Conservation (phyloP, 768 basidiomycete species). For the Lanmaoa rubissima region DNA sequence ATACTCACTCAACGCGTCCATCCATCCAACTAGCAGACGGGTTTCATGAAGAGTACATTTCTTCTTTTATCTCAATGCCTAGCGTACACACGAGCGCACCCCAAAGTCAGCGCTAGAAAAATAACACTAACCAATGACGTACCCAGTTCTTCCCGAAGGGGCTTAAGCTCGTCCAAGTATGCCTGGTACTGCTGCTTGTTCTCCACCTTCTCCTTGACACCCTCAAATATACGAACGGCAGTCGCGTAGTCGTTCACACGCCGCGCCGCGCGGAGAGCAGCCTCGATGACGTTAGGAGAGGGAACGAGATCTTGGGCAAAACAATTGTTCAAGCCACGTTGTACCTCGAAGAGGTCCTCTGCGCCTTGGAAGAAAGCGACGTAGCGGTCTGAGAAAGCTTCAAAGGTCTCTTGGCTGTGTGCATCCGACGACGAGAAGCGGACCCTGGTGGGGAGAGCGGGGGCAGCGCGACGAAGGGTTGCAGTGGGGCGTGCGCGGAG, state of each 20-base stretch:
- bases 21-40: conserved; percentile 6
- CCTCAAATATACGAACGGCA: conserved; percentile 94
- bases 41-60: conserved; percentile 51
- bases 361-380: conserved; percentile 90
- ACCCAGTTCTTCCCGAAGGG: conserved; percentile 92
- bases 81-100: not conserved
- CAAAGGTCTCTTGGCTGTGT: conserved; percentile 89
- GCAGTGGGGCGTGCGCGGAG: conserved; percentile 59
- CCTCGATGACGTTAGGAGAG: conserved; percentile 78
- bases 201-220: conserved; percentile 96
- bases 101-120: not conserved
- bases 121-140: conserved; percentile 12
- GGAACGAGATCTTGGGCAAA: conserved; percentile 98
- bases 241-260: conserved; percentile 97
- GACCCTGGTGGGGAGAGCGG: conserved; percentile 39
- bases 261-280: conserved; percentile 82
- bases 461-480: conserved; percentile 39
- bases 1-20: conserved; percentile 19
- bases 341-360: conserved; percentile 97
- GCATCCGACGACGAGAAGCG: conserved; percentile 47
- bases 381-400: conserved; percentile 92
- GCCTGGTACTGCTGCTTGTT: conserved; percentile 93
- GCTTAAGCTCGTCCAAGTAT: conserved; percentile 88
- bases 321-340: conserved; percentile 99
- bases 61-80: conserved; percentile 65